phyloP scores from a whole-genome alignment of 352 stramenopile species.

The Phytophthora agathidicida region DNA sequence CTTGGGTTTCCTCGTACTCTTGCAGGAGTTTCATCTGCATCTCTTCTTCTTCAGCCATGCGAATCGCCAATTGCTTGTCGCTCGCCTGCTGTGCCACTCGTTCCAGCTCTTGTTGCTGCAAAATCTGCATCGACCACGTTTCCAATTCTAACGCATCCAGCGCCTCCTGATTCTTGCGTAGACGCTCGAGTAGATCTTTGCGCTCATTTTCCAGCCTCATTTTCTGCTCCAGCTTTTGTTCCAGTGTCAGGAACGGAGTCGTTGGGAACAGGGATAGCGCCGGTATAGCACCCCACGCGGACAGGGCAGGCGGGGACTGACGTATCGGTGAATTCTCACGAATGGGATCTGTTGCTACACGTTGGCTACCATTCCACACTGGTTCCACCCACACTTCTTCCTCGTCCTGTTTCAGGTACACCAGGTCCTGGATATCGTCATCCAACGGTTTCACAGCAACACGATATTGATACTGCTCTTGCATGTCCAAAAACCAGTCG shows the following conservation, averaged over 20 bases:
- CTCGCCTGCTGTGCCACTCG: constrained; percentile 22
- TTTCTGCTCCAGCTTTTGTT: constrained; percentile 27
- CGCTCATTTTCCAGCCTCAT: constrained; percentile 29
- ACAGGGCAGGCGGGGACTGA: constrained; percentile 12
- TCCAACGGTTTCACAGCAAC: constrained; percentile 40
- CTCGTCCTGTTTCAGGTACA: constrained; percentile 33
- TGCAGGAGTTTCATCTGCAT: constrained; percentile 20
- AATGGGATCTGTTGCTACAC: constrained; percentile 5
- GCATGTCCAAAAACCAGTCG: constrained; percentile 39
- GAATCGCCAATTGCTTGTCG: constrained; percentile 34
- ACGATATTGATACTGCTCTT: constrained; percentile 26
- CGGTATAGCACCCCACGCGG: constrained; percentile 20
- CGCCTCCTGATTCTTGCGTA: constrained; percentile 32
- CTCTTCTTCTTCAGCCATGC: constrained; percentile 34
- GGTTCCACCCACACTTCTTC: constrained; percentile 26
- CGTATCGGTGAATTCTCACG: neutral
- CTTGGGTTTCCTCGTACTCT: constrained; percentile 26
- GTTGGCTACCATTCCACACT: constrained; percentile 18
- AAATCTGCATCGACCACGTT: constrained; percentile 31
- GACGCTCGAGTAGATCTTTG: constrained; percentile 23
- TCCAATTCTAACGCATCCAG: constrained; percentile 27
- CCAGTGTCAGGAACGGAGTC: constrained; percentile 19
- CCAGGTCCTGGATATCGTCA: constrained; percentile 26
- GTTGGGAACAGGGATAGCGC: constrained; percentile 20
- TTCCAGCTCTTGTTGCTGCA: constrained; percentile 25